Base-by-base conservation (phyloP, 2,329 filamentous ascomycete genomes). In the Remersonia thermophila region DNA sequence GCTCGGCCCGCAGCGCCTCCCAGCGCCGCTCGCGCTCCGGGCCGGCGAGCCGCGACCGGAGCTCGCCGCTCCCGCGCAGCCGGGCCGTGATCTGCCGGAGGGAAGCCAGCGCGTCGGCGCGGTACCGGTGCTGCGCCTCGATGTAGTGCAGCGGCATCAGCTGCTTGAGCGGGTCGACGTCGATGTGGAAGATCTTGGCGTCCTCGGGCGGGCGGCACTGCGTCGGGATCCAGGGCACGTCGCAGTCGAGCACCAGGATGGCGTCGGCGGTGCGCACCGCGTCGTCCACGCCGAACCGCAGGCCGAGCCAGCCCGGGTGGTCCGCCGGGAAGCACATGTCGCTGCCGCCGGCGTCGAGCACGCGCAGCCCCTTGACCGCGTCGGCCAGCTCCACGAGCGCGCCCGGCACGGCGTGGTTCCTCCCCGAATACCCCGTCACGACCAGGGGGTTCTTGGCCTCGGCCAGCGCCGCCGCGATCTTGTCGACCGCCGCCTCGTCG, bases 221-320 rank as follows among this genome's bases (percentile, higher is more conserved):
- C 0, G 84, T 91, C n/a, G 80, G 77, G 37, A 95, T 86, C 85
- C 86, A 95, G 0, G 87, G 87, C 0, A 94, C 85, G 52, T 95
- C 87, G 45, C 85, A 93, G 56, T 95, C 82, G 16, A 93, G 53
- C 2, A 94, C 79, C 1, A 95, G 47, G 40, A 95, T 93, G 9
- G 85, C 73, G 54, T 95, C 89, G 0, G 87, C 84, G 0, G 74
- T 74, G 40, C 67, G 71, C 53, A 94, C 83, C 29, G 68, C 66
- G 2, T 83, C 74, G 35, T 93, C 81, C 3, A 72, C 67, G 3
- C 84, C 84, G 48, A 78, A 93, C 30, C 77, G 69, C 35, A 91
- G 56, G 2, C 87, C 80, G 10, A 84, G 53, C 62, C 73, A 83
- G 1, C 61, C 73, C 2, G 69, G 73, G 48, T 86, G 80, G 36